phyloP scores from a whole-genome alignment of 805 yeast species.

The Saccharomyces mikatae region DNA sequence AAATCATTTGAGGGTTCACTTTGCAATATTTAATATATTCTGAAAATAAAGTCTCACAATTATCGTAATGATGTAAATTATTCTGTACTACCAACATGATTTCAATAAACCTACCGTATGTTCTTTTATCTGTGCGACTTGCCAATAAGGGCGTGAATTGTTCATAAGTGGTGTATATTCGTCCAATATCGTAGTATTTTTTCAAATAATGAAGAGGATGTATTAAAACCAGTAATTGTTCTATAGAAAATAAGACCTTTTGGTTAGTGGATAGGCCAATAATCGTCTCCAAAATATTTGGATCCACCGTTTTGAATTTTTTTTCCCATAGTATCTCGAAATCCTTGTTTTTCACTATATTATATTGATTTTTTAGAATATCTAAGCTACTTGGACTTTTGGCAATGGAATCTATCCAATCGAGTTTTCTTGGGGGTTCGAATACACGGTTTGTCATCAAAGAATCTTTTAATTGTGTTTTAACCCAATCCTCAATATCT shows the following conservation, averaged over 20 bases:
- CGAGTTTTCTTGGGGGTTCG: not conserved
- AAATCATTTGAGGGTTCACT: constrained; percentile 13
- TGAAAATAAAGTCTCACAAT: constrained; percentile 23
- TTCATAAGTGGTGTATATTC: constrained; percentile 11
- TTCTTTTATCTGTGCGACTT: not conserved
- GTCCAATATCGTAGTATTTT: constrained; percentile 17
- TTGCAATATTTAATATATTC: constrained; percentile 21
- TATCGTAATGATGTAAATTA: constrained; percentile 13
- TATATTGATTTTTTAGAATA: not conserved
- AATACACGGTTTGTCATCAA: not conserved
- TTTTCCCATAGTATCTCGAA: constrained; percentile 11
- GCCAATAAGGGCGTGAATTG: constrained; percentile 4
- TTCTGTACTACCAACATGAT: constrained; percentile 14
- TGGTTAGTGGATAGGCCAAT: constrained; percentile 4
- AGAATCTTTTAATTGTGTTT: constrained; percentile 7
- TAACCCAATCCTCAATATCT: constrained; percentile 14
- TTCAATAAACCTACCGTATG: constrained; percentile 9
- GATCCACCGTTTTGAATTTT: constrained; percentile 13
- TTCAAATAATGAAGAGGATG: constrained; percentile 6
- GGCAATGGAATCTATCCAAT: constrained; percentile 1
- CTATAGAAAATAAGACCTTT: constrained; percentile 9
- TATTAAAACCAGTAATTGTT: constrained; percentile 13
- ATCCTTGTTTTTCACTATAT: not conserved
- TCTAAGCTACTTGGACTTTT: constrained; percentile 5
- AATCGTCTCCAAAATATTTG: constrained; percentile 6